These are phyloP conservation scores for Fagopyrum homotropicum DNA, from an alignment of 148 eudicot genomes.

Conservation along the genomic window DNA sequence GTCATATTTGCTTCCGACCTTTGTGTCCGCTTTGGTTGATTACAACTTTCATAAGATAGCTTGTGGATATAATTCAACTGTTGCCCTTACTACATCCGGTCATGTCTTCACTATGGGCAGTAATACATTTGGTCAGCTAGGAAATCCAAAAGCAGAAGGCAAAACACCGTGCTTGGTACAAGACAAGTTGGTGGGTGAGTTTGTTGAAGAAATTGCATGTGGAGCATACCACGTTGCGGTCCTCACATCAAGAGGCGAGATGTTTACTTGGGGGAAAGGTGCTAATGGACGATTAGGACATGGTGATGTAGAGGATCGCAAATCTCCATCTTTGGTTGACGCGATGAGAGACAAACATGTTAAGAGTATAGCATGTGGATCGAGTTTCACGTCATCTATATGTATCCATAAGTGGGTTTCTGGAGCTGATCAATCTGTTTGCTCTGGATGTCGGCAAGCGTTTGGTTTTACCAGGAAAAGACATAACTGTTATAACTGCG, in stretches of 20 bases:
- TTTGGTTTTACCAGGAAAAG: conserved; percentile 70
- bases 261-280: conserved; percentile 76
- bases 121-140: conserved; percentile 56
- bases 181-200: conserved; percentile 60
- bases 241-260: conserved; percentile 71
- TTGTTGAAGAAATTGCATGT: conserved; percentile 72
- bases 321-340: conserved; percentile 60
- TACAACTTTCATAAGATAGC: conserved; percentile 66
- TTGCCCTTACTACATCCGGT: conserved; percentile 67
- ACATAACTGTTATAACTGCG: conserved; percentile 71
- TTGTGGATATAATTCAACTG: conserved; percentile 56
- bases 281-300: conserved; percentile 75
- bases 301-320: conserved; percentile 64
- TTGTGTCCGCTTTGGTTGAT: conserved; percentile 59
- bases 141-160: conserved; percentile 60
- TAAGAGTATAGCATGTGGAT: conserved; percentile 59
- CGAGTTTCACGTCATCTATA: conserved; percentile 57
- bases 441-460: conserved; percentile 68
- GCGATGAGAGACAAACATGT: conserved; percentile 60
- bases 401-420: conserved; percentile 82
- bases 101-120: conserved; percentile 78
- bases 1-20: conserved; percentile 50
- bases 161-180: conserved; percentile 62
- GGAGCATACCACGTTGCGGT: conserved; percentile 61
- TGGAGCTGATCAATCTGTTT: conserved; percentile 69